These are phyloP conservation scores for Celoporthe dispersa DNA, from an alignment of 2,329 filamentous ascomycete species.

Conservation along the genomic window DNA sequence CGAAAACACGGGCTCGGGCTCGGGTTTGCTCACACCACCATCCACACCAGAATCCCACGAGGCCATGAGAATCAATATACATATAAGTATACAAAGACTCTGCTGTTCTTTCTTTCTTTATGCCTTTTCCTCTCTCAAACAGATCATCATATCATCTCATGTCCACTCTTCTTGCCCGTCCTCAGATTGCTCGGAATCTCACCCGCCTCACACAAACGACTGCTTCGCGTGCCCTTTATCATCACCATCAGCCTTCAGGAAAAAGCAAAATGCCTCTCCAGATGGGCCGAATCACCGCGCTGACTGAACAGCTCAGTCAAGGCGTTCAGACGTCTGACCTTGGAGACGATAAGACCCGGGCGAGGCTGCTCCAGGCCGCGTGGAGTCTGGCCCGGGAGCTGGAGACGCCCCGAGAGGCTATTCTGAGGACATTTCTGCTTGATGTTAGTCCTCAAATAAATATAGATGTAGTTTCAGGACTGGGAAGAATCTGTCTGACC, in stretches of 20 bases:
- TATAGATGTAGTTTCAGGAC: too few species aligned
- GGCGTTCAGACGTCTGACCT: background rate
- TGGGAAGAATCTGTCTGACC: background rate
- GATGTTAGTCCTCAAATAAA: background rate
- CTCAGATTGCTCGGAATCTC: background rate
- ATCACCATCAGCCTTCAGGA: background rate
- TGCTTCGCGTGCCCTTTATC: background rate
- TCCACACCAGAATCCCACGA: background rate
- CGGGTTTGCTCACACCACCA: background rate
- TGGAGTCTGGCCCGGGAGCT: background rate
- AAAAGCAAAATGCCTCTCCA: conserved; percentile 1
- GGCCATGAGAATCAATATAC: background rate
- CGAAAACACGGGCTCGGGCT: background rate
- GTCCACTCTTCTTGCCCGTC: background rate
- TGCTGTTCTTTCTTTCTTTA: background rate
- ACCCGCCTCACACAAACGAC: background rate
- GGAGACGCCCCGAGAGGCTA: conserved; percentile 9
- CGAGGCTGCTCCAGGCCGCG: background rate
- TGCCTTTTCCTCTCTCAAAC: too few species aligned
- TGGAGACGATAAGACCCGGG: background rate
- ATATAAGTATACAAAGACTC: background rate
- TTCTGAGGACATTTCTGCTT: conserved; percentile 5
- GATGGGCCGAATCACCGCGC: background rate
- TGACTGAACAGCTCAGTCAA: conserved; percentile 10
- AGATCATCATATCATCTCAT: background rate